These are phyloP conservation scores for Ogataea minuta DNA, from an alignment of 805 yeast species.

Conservation along the genomic window DNA sequence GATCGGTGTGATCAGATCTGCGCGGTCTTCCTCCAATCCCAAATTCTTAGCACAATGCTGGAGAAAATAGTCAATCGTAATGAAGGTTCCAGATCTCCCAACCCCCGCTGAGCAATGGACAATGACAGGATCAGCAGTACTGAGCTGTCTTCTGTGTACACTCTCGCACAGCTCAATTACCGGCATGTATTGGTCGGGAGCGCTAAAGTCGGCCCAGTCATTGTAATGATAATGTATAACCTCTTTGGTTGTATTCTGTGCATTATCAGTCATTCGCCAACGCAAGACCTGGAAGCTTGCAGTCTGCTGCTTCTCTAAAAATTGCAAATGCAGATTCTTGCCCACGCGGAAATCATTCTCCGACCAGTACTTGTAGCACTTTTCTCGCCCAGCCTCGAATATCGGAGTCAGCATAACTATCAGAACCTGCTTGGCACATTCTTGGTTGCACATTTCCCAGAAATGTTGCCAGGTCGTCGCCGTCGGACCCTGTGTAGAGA, in stretches of 20 bases:
- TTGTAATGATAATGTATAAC: conserved; percentile 39
- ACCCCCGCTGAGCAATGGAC: conserved; percentile 64
- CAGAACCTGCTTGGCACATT: conserved; percentile 36
- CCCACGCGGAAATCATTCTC: conserved; percentile 11
- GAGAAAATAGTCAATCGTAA: conserved; percentile 42
- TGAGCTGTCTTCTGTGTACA: conserved; percentile 12
- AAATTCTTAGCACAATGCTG: conserved; percentile 16
- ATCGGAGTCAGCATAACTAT: conserved; percentile 77
- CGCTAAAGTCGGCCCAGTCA: conserved; percentile 45
- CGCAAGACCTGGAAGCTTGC: conserved; percentile 12
- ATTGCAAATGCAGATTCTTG: conserved; percentile 7
- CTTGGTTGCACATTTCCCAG: conserved; percentile 41
- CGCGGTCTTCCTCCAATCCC: conserved; percentile 10
- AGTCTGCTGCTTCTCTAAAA: conserved; percentile 8
- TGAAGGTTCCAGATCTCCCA: conserved; percentile 55
- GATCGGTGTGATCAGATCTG: conserved; percentile 21
- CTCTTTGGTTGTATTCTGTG: conserved; percentile 6
- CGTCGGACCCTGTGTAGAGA: conserved; percentile 72
- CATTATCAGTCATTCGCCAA: conserved; percentile 19
- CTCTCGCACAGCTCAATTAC: conserved; percentile 25
- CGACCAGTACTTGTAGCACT: conserved; percentile 44
- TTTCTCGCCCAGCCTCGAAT: conserved; percentile 37
- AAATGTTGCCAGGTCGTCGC: conserved; percentile 40
- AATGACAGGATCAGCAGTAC: conserved; percentile 27
- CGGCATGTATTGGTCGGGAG: conserved; percentile 37